phyloP scores from a whole-genome alignment of 2,329 filamentous ascomycete species.

The Hymenoscyphus occultus region DNA sequence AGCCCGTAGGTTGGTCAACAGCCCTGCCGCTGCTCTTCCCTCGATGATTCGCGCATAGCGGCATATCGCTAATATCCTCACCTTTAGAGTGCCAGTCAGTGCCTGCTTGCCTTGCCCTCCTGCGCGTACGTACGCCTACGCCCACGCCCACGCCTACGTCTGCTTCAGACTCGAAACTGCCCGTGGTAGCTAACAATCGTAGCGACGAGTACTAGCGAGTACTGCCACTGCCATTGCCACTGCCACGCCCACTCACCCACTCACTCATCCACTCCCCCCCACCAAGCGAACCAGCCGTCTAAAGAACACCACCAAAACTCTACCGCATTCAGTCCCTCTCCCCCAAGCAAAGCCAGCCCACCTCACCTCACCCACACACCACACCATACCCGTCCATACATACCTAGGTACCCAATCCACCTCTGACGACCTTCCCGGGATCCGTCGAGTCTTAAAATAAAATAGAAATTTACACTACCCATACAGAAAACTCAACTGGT shows the following conservation, averaged over 20 bases:
- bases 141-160: no score
- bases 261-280: neutral
- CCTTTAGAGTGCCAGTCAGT: neutral
- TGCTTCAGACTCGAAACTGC: no score
- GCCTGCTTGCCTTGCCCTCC: neutral
- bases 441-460: slow-evolving; percentile 11
- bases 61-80: slow-evolving; percentile 7
- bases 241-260: neutral
- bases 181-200: no score
- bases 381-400: slow-evolving; percentile 3
- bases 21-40: slow-evolving; percentile 10
- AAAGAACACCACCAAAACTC: neutral
- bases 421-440: slow-evolving; percentile 16
- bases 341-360: neutral
- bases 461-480: slow-evolving; percentile 2
- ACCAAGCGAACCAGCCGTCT: neutral
- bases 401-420: slow-evolving; percentile 4
- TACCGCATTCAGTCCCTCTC: neutral
- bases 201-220: no score
- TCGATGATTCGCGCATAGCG: slow-evolving; percentile 13
- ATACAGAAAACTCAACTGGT: slow-evolving; percentile 13
- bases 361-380: slow-evolving; percentile 2
- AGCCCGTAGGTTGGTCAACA: slow-evolving; percentile 12
- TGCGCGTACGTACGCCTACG: no score
- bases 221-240: neutral